Evolutionary conservation across 2,329 filamentous ascomycete genomes (phyloP).

Genomic region (Apiospora rasikravindrae): DNA sequence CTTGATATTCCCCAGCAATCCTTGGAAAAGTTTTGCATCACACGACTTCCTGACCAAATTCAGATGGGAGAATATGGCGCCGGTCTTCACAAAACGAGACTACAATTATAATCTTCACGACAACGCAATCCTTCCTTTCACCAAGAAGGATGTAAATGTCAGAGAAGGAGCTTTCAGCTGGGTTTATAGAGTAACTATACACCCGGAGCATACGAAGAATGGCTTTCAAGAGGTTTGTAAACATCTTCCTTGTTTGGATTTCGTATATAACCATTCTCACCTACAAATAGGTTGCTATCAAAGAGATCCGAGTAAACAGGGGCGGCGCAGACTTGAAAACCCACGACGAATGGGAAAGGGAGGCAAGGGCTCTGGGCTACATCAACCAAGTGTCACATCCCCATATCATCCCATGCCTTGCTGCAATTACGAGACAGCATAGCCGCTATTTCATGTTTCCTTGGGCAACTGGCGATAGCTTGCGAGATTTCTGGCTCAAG

Average conservation of each 20-base stretch:
- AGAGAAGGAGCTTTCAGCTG: neutral
- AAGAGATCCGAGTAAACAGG: neutral
- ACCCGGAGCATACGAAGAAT: neutral
- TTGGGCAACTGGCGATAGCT: conserved; percentile 29
- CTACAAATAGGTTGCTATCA: neutral
- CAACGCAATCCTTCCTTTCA: neutral
- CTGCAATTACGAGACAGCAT: conserved; percentile 21
- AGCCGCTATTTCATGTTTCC: conserved; percentile 29
- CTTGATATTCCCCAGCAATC: too few species aligned
- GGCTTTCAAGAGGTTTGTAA: neutral
- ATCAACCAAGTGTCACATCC: conserved; percentile 41
- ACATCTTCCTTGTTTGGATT: too few species aligned
- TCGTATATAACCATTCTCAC: neutral
- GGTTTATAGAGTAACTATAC: neutral
- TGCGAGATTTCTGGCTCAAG: conserved; percentile 26
- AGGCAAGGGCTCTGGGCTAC: neutral
- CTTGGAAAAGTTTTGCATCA: neutral
- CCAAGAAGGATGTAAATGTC: neutral
- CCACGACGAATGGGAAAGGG: neutral
- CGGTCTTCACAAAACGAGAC: neutral
- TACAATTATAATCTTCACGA: neutral
- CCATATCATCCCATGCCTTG: conserved; percentile 22
- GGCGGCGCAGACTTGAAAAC: neutral
- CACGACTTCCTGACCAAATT: neutral
- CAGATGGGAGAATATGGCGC: neutral